phyloP scores from a whole-genome alignment of 257 asterid species.

The Solanum chmielewskii region DNA sequence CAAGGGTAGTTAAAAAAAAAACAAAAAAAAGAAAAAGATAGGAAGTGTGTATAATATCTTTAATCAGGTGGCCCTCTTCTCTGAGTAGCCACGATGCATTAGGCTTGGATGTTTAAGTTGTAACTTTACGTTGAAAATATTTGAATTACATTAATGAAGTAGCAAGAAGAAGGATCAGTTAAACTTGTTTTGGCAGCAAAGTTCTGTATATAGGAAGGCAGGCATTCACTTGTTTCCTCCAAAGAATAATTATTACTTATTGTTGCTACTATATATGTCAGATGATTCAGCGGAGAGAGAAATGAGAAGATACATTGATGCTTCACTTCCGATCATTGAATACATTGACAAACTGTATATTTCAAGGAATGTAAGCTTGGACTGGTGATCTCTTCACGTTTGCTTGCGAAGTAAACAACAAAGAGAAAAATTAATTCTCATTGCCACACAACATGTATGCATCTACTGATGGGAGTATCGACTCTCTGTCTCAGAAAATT shows the following conservation, averaged over 20 bases:
- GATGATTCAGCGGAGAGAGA: slow-evolving; percentile 68
- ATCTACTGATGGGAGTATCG: neutral
- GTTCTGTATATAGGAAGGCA: neutral
- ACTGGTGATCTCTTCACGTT: slow-evolving; percentile 44
- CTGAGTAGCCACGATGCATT: neutral
- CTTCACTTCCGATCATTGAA: slow-evolving; percentile 64
- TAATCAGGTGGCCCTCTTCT: neutral
- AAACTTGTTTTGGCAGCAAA: neutral
- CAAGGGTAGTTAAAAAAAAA: neutral
- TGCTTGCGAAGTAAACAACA: neutral
- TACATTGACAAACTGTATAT: slow-evolving; percentile 66
- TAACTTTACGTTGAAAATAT: neutral
- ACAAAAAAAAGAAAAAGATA: no score
- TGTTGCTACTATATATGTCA: slow-evolving; percentile 11
- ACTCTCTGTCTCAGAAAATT: neutral
- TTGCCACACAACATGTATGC: neutral
- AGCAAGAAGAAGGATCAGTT: neutral
- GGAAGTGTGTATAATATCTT: neutral
- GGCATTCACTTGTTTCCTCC: neutral
- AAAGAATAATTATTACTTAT: neutral
- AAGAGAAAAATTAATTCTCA: neutral
- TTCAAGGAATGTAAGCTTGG: slow-evolving; percentile 56
- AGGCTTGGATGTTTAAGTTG: neutral
- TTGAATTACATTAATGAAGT: neutral
- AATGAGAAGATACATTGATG: slow-evolving; percentile 72